A percentile compares a stretch with the other conserved stretches of the same genome.
Conservation (phyloP, 768 basidiomycete species). For the Psilocybe sp. region DNA sequence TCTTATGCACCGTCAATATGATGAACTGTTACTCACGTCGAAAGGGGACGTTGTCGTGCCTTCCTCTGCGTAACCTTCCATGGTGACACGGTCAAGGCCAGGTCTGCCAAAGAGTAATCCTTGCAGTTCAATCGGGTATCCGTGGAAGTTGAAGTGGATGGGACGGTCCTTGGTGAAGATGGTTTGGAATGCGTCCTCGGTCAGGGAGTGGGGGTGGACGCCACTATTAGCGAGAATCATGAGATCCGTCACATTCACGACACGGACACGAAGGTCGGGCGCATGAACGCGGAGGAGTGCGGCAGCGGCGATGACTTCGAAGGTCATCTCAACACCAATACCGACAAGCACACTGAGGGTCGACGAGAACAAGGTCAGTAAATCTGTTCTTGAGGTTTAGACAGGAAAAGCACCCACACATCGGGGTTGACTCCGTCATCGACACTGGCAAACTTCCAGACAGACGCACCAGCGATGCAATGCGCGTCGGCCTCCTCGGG, state of each 20-base stretch:
- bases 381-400: neutral
- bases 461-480: conserved; percentile 82
- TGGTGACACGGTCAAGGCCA: conserved; percentile 44
- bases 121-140: conserved; percentile 71
- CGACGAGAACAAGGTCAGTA: conserved; percentile 17
- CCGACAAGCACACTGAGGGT: conserved; percentile 72
- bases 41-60: conserved; percentile 85
- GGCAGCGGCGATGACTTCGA: conserved; percentile 86
- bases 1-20: neutral
- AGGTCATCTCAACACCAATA: conserved; percentile 84
- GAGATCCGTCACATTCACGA: conserved; percentile 88
- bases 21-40: conserved; percentile 41
- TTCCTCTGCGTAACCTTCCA: conserved; percentile 68
- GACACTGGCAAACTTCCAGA: conserved; percentile 82
- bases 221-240: conserved; percentile 76
- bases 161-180: conserved; percentile 72
- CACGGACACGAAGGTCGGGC: conserved; percentile 76
- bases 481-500: conserved; percentile 77
- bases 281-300: conserved; percentile 67
- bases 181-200: conserved; percentile 54
- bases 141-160: conserved; percentile 83
- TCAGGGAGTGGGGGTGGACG: conserved; percentile 74
- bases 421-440: conserved; percentile 72
- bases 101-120: conserved; percentile 62
- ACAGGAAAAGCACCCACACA: conserved; percentile 40